Percentiles rank a stretch among this genome's conserved stretches.
Evolutionary conservation across 768 basidiomycete genomes (phyloP).

Genomic region (Termitomyces heimii): DNA sequence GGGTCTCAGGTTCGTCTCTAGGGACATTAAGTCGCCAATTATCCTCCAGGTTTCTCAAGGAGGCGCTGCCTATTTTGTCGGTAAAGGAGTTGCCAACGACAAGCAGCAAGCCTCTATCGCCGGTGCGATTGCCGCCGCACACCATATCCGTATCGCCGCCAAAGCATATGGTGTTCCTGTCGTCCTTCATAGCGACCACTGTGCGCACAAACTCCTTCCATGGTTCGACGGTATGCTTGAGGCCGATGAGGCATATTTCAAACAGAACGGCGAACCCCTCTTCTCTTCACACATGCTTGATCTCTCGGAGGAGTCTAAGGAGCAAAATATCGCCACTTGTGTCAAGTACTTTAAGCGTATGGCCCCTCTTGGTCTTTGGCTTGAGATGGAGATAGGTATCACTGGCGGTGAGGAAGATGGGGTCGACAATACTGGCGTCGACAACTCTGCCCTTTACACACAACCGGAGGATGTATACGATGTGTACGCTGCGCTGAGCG

Average conservation of each 20-base stretch:
- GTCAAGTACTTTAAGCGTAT: conserved; percentile 94
- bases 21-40: conserved; percentile 95
- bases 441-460: conserved; percentile 93
- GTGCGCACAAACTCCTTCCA: conserved; percentile 93
- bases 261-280: conserved; percentile 77
- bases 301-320: conserved; percentile 88
- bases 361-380: conserved; percentile 89
- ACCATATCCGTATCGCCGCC: conserved; percentile 84
- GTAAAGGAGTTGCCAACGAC: conserved; percentile 93
- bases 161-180: conserved; percentile 95
- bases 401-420: conserved; percentile 99
- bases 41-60: conserved; percentile 98
- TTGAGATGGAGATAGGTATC: conserved; percentile 99
- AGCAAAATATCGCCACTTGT: conserved; percentile 92
- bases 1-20: conserved; percentile 22
- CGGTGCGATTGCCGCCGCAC: conserved; percentile 91
- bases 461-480: conserved; percentile 96
- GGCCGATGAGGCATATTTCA: conserved; percentile 91
- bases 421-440: conserved; percentile 94
- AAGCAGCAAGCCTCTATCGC: conserved; percentile 92
- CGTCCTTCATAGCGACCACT: conserved; percentile 97
- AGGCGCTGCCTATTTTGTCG: conserved; percentile 92
- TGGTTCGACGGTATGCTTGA: conserved; percentile 99
- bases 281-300: conserved; percentile 99
- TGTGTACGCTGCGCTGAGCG: conserved; percentile 76